Evolutionary conservation across 2,329 filamentous ascomycete genomes (phyloP), one percentile per base, ranked within the genome.

Genomic region (Phaeosphaeriaceae sp.): DNA sequence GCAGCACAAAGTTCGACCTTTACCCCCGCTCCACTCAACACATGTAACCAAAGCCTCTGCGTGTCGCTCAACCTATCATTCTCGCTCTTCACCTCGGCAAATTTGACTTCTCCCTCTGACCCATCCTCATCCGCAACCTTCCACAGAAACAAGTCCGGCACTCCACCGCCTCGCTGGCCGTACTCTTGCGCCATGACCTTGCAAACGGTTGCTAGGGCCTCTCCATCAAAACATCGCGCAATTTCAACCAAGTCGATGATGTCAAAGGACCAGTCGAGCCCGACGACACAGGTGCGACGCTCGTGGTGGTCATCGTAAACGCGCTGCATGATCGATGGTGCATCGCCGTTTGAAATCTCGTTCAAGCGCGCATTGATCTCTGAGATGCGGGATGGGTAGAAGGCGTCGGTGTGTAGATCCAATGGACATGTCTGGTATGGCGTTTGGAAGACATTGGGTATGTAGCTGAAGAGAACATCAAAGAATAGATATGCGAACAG

Each of bases 161-260:
- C 89, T 0, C 95, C 95, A 17, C 92, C 91, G 3, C 91, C 92
- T 50, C 95, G 83, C 68, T 92, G 89, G 63, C 88, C 87, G 78
- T 99, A 99, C 76, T 99, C 95, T 79, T 99, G 93, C 42, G 92
- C 93, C 85, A 98, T 88, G 42, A 98, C 92, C 77, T 94, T 95
- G 80, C 95, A 97, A 27, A 98, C 84, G 0, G 88, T 88, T 6
- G 91, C 91, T 58, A 99, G 81, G 1, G 91, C 92, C 60, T 88
- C 86, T n/a, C 91, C 89, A 27, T 88, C 84, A 72, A 97, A 97
- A 78, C 91, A 94, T 22, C 79, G 73, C 5, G 89, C 89, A 59
- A 98, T 89, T 75, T 96, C 92, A 7, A 90, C 73, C 24, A 99
- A 79, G 74, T 98, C 93, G 3, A 87, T 83, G 6, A 93, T 77